Conservation (phyloP, 805 yeast genomes). For the Millerago galiae region DNA sequence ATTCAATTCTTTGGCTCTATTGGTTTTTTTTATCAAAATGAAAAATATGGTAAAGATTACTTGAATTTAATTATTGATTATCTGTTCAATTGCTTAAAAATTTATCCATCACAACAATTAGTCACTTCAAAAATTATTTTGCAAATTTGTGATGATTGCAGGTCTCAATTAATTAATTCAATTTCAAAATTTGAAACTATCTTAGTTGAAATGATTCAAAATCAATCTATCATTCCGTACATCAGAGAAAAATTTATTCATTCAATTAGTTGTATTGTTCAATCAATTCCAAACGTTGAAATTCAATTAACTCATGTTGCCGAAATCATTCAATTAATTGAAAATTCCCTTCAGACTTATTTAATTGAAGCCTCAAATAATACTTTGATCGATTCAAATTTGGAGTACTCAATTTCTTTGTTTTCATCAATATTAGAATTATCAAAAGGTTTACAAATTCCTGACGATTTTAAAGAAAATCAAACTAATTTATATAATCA, state of each 20-base stretch:
- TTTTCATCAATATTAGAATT: slow-evolving; percentile 60
- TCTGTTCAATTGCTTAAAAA: slow-evolving; percentile 37
- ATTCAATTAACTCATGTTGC: slow-evolving; percentile 33
- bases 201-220: slow-evolving; percentile 40
- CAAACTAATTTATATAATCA: slow-evolving; percentile 19
- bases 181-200: slow-evolving; percentile 44
- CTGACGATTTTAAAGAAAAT: slow-evolving; percentile 41
- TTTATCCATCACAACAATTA: slow-evolving; percentile 24
- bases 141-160: slow-evolving; percentile 49
- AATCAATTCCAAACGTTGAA: slow-evolving; percentile 43
- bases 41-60: slow-evolving; percentile 42
- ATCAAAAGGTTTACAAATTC: slow-evolving; percentile 61
- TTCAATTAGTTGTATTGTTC: slow-evolving; percentile 58
- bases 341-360: slow-evolving; percentile 13
- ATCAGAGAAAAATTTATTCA: slow-evolving; percentile 55
- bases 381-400: slow-evolving; percentile 18
- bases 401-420: slow-evolving; percentile 48
- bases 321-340: slow-evolving; percentile 29
- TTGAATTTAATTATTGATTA: slow-evolving; percentile 50
- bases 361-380: slow-evolving; percentile 9
- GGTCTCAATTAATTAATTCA: slow-evolving; percentile 33
- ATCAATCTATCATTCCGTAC: slow-evolving; percentile 32
- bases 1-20: slow-evolving; percentile 54
- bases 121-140: slow-evolving; percentile 52
- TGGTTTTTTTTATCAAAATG: slow-evolving; percentile 49